A percentile compares a stretch with the other conserved stretches of the same genome.
Conservation (phyloP, 208 protist genomes). For the Jaenimonas drosophilae region DNA sequence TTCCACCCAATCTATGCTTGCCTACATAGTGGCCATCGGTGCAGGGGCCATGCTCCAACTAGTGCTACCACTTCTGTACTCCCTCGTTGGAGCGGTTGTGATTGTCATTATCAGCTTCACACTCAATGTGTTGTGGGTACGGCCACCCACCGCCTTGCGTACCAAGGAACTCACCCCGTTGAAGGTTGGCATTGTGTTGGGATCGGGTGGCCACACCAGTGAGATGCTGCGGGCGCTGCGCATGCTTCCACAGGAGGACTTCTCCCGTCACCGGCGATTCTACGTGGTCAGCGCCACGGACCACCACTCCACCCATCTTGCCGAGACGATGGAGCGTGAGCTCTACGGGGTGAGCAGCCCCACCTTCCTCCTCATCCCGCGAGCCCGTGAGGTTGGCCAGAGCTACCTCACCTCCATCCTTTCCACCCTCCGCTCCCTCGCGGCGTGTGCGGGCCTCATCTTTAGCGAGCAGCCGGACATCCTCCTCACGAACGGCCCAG, state of each 20-base stretch:
- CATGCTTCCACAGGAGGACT: conserved; percentile 22
- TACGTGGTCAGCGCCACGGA: conserved; percentile 78
- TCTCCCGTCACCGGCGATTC: conserved; percentile 28
- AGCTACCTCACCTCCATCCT: conserved; percentile 76
- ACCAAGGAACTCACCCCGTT: conserved; percentile 6
- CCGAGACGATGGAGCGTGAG: conserved; percentile 33
- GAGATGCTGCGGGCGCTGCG: conserved; percentile 83
- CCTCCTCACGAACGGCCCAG: conserved; percentile 87
- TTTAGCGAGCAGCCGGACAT: conserved; percentile 41
- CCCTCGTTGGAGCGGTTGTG: too few species aligned
- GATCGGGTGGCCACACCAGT: conserved; percentile 87
- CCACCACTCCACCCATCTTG: conserved; percentile 40
- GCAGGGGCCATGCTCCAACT: too few species aligned
- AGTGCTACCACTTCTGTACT: too few species aligned
- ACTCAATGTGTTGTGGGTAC: too few species aligned
- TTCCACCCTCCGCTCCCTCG: conserved; percentile 43
- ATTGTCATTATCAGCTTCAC: too few species aligned
- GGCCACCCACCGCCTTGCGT: too few species aligned
- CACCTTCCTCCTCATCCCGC: conserved; percentile 55
- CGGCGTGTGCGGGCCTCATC: conserved; percentile 18
- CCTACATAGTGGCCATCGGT: too few species aligned
- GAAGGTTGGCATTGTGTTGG: conserved; percentile 72
- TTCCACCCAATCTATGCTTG: too few species aligned
- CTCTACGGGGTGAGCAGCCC: conserved; percentile 22
- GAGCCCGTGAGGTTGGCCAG: conserved; percentile 87